Base-by-base conservation (phyloP, 305 asterid species). In the Ilex paraguariensis region DNA sequence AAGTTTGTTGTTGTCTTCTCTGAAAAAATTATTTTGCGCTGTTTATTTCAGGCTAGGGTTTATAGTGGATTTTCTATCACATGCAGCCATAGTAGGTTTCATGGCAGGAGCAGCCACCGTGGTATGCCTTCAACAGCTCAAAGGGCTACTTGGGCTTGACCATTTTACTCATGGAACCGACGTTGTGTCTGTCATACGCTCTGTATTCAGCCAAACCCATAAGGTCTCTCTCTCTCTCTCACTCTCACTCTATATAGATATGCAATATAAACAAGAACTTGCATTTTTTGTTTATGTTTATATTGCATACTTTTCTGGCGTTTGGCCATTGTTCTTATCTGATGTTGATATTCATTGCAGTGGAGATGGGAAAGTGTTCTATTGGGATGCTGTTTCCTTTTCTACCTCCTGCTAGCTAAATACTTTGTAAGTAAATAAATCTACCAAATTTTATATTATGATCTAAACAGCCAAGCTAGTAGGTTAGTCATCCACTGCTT, bases 31-130 rank as follows among this genome's bases (percentile, higher is more conserved):
- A 8, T 46, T 46, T 11, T 46, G 52, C 15, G 52, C 5, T 46
- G 7, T 46, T 11, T 46, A 3, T 49, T 56, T 13, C 66, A 74
- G 75, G 70, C 28, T 76, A 67, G 81, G 81, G 10, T 76, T 76
- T 73, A 60, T 76, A 68, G 70, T 76, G 48, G 80, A 75, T 52
- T 75, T 75, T 63, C 69, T 75, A 44, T 75, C 80, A 5, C 80
- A 75, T 56, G 76, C 80, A 16, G 71, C 76, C 49, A 56, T 75
- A 4, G 70, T 75, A 5, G 76, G 80, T 13, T 75, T 75, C 64
- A 75, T 75, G 80, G 77, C 74, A 3, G 80, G 80, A 33, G 80
- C 80, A 60, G 77, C 80, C 56, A 67, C 68, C 5, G 73, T 72
- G n/a, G 71, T 75, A 16, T 51, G 74, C 31, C 71, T 75, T 54